Evolutionary conservation across 441 rosid species (phyloP), one percentile per base, ranked within the genome.

Genomic region (Macaranga tanarius): DNA sequence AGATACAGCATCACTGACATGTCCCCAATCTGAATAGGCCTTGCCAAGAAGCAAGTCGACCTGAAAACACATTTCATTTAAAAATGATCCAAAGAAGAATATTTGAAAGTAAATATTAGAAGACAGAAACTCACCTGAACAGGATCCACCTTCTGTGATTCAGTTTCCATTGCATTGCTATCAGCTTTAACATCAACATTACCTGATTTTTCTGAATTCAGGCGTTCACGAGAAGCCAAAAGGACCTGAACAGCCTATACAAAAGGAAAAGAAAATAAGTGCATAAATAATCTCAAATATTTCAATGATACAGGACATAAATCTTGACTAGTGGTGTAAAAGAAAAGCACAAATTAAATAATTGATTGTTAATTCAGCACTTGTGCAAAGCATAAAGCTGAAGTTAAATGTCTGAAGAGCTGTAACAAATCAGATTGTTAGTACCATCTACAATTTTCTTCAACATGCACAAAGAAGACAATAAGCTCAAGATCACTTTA

Each of bases 11-110:
- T 92, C 99, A 73, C 95, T 89, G 72, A 90, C 74, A 77, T 87
- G 96, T 50, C 97, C 93, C 93, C 94, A 91, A 61, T 86, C 93
- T 76, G 97, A 95, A 77, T 92, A 95, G 34, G 96, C 99, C 85
- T 95, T 95, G 62, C 99, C 97, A 56, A 92, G 89, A 74, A 95
- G 97, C 66, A 95, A 83, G 75, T 89, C 93, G 52, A 95, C 86
- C 97, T 92, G 84, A 74, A 67, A 79, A 64, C 19, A 47, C 44
- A 73, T 28, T 26, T 69, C 62, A 34, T 22, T 16, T 40, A 38
- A 62, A 28, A 26, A 54, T 16, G 25, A 20, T 16, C 16, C 34
- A 19, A 50, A 45, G 19, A 34, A 65, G n/a, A 44, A 48, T 51
- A 42, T 12, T 25, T 31, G 68, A 28, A 56, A 44, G 28, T 58